These are phyloP conservation scores for Fusarium succisae DNA, from an alignment of 2,329 filamentous ascomycete species.

Conservation along the genomic window DNA sequence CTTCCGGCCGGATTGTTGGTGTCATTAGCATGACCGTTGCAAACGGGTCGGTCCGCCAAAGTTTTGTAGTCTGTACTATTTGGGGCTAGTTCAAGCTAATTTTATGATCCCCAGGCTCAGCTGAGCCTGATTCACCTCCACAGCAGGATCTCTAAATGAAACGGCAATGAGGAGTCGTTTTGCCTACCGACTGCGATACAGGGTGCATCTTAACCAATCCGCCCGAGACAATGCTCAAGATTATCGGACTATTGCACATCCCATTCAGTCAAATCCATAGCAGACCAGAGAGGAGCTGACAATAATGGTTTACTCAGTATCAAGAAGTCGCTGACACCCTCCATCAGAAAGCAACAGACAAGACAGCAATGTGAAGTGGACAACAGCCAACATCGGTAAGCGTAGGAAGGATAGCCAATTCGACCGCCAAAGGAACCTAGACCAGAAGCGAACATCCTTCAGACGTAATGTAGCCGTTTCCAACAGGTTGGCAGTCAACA, in stretches of 20 bases:
- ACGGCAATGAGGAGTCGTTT: not conserved
- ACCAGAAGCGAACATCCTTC: not conserved
- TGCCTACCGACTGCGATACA: fast-evolving
- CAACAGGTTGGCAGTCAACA: not conserved
- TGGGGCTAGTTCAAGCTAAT: not conserved
- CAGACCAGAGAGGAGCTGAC: not conserved
- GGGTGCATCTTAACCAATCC: not conserved
- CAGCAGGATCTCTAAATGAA: not conserved
- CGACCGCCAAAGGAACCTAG: fast-evolving
- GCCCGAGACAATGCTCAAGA: not conserved
- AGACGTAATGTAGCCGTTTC: not conserved
- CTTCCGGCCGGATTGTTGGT: not conserved
- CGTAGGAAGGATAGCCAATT: not conserved
- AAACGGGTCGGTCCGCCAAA: not conserved
- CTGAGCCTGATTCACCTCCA: not conserved
- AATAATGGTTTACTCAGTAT: not conserved
- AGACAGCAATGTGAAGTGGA: not conserved
- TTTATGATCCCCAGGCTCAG: not conserved
- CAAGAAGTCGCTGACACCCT: fast-evolving
- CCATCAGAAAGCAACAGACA: not conserved
- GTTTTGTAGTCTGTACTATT: not conserved
- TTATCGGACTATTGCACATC: not conserved
- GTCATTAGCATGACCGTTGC: not conserved
- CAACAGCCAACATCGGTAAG: not conserved
- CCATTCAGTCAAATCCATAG: not conserved